Evolutionary conservation across 495 filamentous ascomycete genomes (phyloP), one percentile per base, ranked within the genome.

Genomic region (Penicillium argentinense): DNA sequence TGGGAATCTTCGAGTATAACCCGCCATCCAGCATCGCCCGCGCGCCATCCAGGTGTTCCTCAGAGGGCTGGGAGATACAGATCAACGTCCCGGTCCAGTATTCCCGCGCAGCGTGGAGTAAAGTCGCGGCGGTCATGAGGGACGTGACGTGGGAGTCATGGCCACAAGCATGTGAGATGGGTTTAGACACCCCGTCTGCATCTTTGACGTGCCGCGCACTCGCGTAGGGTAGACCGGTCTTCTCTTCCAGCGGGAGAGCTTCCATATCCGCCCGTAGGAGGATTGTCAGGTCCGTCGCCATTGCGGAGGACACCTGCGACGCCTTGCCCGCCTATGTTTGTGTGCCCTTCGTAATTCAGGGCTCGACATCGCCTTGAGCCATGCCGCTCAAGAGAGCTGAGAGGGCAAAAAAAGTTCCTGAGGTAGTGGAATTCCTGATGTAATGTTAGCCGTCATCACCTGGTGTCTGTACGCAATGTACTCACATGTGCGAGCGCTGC

Each of bases 101-200:
- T 0, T 65, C 51, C 9, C 62, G 65, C 1, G 72, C 67, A 5
- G 50, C 36, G 17, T 60, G 42, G 11, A 86, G 59, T 0, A 77
- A 60, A 24, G 64, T 56, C 0, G 80, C 73, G 1, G 73, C 69
- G 1, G 71, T 80, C 30, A 85, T 62, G 11, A 85, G 61, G n/a
- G 53, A 56, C 0, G 75, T 62, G 8, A 83, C 69, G 55, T 87
- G 82, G 52, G 80, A 75, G 50, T 87, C 84, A 47, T 87, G 83
- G 0, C 83, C 83, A 59, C 82, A 85, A 22, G 84, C 81, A 58
- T 86, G 83, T 82, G 84, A 84, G 1, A 83, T 79, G 0, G 79
- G 77, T 32, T 70, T 68, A 30, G 64, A 59, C 0, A 55, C 44
- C 2, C 81, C 81, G 16, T 76, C 62, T 4, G 49, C 49, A 50